phyloP scores from a whole-genome alignment of 306 rosid species.

The Vigna mungo region DNA sequence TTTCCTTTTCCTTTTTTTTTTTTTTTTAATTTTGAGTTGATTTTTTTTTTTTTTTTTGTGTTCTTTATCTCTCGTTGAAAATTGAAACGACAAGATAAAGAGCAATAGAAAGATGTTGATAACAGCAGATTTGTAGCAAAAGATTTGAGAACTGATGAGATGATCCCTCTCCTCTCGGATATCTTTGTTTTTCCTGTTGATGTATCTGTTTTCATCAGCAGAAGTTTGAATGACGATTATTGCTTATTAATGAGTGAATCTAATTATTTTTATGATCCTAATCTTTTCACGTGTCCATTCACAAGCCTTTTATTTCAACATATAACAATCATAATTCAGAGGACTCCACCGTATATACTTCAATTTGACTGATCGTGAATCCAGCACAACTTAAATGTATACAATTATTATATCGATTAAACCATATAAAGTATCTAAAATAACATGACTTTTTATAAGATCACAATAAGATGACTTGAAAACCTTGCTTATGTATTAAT shows the following conservation, averaged over 20 bases:
- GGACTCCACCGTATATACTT: neutral
- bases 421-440: no score
- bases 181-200: slow-evolving; percentile 35
- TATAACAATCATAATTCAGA: neutral
- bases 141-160: slow-evolving; percentile 45
- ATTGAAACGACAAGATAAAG: slow-evolving; percentile 27
- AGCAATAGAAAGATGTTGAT: slow-evolving; percentile 62
- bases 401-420: no score
- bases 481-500: neutral
- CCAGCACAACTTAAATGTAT: no score
- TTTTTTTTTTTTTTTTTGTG: slow-evolving; percentile 4
- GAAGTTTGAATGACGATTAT: slow-evolving; percentile 50
- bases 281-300: slow-evolving; percentile 45
- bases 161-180: neutral
- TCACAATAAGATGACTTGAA: no score
- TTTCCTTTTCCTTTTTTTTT: no score
- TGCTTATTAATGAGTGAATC: slow-evolving; percentile 55
- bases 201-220: slow-evolving; percentile 54
- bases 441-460: no score
- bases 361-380: no score
- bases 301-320: neutral
- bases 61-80: slow-evolving; percentile 16
- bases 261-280: slow-evolving; percentile 52
- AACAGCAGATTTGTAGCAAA: slow-evolving; percentile 56
- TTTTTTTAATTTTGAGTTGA: neutral